phyloP scores from a whole-genome alignment of 2,329 filamentous ascomycete genomes.

The Fusarium tjaetaba region DNA sequence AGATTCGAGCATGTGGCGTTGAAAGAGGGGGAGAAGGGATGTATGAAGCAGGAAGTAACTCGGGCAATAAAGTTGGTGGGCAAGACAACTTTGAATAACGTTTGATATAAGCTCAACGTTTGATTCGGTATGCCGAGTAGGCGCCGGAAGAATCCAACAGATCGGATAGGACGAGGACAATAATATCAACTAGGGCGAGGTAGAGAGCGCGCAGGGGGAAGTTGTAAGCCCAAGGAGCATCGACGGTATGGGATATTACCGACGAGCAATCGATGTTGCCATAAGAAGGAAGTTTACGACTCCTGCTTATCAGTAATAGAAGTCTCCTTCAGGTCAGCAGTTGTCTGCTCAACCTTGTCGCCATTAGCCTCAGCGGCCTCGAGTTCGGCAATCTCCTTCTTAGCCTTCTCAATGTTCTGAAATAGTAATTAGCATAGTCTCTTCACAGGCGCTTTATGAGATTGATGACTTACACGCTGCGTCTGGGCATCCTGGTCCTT shows the following conservation, averaged over 20 bases:
- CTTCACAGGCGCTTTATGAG: background rate
- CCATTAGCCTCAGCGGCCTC: conserved; percentile 68
- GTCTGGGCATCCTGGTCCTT: conserved; percentile 89
- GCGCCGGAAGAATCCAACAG: conserved; percentile 10
- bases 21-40: background rate
- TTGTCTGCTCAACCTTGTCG: conserved; percentile 64
- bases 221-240: conserved; percentile 20
- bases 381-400: conserved; percentile 92
- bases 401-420: conserved; percentile 95
- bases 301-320: conserved; percentile 64
- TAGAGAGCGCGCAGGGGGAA: background rate
- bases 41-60: conserved; percentile 4
- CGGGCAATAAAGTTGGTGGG: conserved; percentile 12
- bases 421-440: conserved; percentile 43
- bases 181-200: background rate
- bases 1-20: conserved; percentile 36
- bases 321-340: conserved; percentile 61
- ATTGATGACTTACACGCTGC: conserved; percentile 74
- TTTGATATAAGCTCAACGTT: conserved; percentile 19
- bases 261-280: conserved; percentile 6
- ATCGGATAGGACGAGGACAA: conserved; percentile 3
- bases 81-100: conserved; percentile 16
- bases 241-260: conserved; percentile 22
- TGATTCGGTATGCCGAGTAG: conserved; percentile 14
- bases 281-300: conserved; percentile 47